These are phyloP conservation scores for Penicillium simplicissimum DNA, from an alignment of 495 filamentous ascomycete species.

Conservation along the genomic window DNA sequence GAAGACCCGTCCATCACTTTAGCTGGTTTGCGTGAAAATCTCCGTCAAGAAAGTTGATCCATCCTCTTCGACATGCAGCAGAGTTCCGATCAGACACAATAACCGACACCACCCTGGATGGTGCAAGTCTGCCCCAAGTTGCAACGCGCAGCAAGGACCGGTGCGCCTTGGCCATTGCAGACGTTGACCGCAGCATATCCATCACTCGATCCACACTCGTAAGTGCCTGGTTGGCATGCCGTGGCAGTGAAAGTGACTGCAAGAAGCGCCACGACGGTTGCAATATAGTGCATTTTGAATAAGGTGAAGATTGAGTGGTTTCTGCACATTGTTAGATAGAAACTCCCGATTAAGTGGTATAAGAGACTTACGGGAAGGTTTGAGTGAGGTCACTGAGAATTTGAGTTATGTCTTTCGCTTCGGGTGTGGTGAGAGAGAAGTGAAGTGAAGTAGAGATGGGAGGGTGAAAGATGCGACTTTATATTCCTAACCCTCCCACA, in stretches of 20 bases:
- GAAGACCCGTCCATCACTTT: background rate
- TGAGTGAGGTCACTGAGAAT: background rate
- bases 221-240: background rate
- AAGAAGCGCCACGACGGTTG: background rate
- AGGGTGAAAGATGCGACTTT: background rate
- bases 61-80: background rate
- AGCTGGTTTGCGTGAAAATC: background rate
- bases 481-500: background rate
- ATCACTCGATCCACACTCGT: conserved; percentile 1
- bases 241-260: background rate
- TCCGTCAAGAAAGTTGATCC: background rate
- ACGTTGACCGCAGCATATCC: background rate
- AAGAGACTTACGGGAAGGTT: background rate
- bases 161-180: background rate
- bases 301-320: background rate
- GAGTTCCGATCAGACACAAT: background rate
- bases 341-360: background rate
- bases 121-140: background rate
- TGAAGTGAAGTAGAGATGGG: background rate
- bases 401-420: background rate
- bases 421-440: background rate
- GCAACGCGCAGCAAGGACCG: background rate
- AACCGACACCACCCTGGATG: background rate
- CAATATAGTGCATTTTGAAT: background rate
- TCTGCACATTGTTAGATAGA: background rate